These are phyloP conservation scores for Lichtheimia ramosa DNA, from an alignment of 371 early-diverging fungal species.

Conservation along the genomic window DNA sequence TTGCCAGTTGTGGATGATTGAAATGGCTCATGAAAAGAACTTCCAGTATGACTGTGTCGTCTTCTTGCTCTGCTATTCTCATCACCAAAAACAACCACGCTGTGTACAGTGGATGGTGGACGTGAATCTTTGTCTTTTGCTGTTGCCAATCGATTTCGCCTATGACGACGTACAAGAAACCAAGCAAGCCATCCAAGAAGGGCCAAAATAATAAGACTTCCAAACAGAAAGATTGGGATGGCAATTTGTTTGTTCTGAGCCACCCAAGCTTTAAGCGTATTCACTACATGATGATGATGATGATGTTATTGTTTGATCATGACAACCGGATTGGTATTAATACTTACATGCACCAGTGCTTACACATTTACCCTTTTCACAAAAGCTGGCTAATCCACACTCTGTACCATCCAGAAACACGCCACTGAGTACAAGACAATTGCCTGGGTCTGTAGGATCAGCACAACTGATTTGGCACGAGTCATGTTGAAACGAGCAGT, in stretches of 20 bases:
- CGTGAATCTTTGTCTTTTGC: conserved; percentile 42
- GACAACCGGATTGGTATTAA: too few species aligned
- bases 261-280: conserved; percentile 52
- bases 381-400: conserved; percentile 78
- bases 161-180: conserved; percentile 23
- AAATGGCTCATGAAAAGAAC: not conserved
- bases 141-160: conserved; percentile 16
- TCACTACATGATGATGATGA: too few species aligned
- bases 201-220: conserved; percentile 46
- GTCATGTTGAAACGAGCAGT: conserved; percentile 52
- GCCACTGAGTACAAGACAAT: conserved; percentile 69
- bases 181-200: conserved; percentile 29
- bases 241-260: conserved; percentile 50
- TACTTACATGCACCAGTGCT: conserved; percentile 50
- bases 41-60: too few species aligned
- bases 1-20: not conserved
- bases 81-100: not conserved
- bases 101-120: conserved; percentile 25
- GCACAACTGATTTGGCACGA: conserved; percentile 73
- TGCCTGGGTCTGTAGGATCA: conserved; percentile 49
- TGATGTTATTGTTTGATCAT: too few species aligned
- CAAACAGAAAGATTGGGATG: conserved; percentile 56
- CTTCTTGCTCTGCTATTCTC: not conserved
- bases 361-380: conserved; percentile 51
- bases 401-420: conserved; percentile 88